A percentile compares a stretch with the other conserved stretches of the same genome.
These are phyloP conservation scores for Diaporthe australafricana DNA, from an alignment of 2,329 filamentous ascomycete genomes.

Conservation along the genomic window DNA sequence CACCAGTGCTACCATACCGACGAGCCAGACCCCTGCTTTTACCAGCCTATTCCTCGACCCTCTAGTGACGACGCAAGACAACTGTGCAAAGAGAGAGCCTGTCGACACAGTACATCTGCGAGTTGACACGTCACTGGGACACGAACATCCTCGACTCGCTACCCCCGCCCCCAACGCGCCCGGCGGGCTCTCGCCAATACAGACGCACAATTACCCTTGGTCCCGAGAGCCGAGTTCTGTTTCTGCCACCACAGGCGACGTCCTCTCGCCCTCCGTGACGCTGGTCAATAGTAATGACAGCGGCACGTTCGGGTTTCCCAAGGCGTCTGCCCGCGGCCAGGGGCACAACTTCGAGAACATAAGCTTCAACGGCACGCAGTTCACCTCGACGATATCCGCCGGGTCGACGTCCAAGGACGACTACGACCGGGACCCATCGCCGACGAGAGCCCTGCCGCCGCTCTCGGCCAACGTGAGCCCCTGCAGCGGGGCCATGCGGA, in stretches of 20 bases:
- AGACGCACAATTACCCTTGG: conserved; percentile 36
- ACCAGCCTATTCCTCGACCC: conserved; percentile 34
- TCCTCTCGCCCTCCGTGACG: conserved; percentile 5
- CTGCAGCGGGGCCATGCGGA: not conserved
- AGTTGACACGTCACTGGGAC: conserved; percentile 36
- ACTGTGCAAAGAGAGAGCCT: conserved; percentile 33
- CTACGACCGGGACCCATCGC: conserved; percentile 26
- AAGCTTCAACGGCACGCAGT: conserved; percentile 36
- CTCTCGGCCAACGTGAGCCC: conserved; percentile 18
- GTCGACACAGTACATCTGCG: conserved; percentile 7
- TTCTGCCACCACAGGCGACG: not conserved
- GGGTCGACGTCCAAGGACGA: not conserved
- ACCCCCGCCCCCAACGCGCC: conserved; percentile 28
- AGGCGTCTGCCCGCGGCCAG: not conserved
- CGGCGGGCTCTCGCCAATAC: conserved; percentile 27
- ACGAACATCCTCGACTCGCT: conserved; percentile 29
- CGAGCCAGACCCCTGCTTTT: conserved; percentile 34
- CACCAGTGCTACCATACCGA: conserved; percentile 42
- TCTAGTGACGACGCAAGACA: conserved; percentile 38
- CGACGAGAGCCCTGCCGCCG: conserved; percentile 16
- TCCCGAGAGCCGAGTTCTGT: conserved; percentile 29
- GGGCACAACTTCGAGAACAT: conserved; percentile 28
- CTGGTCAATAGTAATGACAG: conserved; percentile 20
- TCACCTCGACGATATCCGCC: conserved; percentile 31
- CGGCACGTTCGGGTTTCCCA: not conserved